Evolutionary conservation across 371 early-diverging fungal genomes (phyloP).

Genomic region (Mucor lusitanicus): DNA sequence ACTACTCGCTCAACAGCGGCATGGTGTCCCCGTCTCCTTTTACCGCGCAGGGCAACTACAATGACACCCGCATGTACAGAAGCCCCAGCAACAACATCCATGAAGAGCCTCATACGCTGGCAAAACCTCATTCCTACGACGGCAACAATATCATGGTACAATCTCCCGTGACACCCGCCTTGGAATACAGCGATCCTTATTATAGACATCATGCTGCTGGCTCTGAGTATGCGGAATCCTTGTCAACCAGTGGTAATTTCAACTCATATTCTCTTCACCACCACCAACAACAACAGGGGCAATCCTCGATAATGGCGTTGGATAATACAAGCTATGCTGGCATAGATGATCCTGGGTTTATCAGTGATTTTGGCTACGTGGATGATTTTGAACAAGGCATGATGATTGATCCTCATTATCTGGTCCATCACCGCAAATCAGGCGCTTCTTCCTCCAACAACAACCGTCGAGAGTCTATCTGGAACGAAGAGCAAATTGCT

Average conservation of each 20-base stretch:
- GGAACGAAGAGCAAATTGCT: conserved; percentile 11
- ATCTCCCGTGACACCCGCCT: not conserved
- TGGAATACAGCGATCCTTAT: conserved; percentile 4
- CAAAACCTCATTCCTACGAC: conserved; percentile 5
- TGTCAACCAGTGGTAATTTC: not conserved
- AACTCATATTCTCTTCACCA: not conserved
- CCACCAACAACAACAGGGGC: not conserved
- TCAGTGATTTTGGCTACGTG: conserved; percentile 34
- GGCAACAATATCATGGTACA: not conserved
- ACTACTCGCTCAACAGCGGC: not conserved
- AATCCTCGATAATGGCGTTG: not conserved
- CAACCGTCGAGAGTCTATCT: conserved; percentile 7
- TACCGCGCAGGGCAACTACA: not conserved
- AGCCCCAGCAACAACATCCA: not conserved
- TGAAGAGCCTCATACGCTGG: not conserved
- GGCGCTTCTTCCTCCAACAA: not conserved
- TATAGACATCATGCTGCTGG: conserved; percentile 1
- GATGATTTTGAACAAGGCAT: conserved; percentile 18
- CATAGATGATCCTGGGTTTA: conserved; percentile 39
- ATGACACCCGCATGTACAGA: conserved; percentile 2
- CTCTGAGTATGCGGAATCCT: not conserved
- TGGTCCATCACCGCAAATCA: not conserved
- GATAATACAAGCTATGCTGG: not conserved
- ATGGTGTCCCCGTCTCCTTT: not conserved
- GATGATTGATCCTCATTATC: not conserved